These are phyloP conservation scores for Coemansia javaensis DNA, from an alignment of 192 early-diverging fungal genomes.

Conservation along the genomic window DNA sequence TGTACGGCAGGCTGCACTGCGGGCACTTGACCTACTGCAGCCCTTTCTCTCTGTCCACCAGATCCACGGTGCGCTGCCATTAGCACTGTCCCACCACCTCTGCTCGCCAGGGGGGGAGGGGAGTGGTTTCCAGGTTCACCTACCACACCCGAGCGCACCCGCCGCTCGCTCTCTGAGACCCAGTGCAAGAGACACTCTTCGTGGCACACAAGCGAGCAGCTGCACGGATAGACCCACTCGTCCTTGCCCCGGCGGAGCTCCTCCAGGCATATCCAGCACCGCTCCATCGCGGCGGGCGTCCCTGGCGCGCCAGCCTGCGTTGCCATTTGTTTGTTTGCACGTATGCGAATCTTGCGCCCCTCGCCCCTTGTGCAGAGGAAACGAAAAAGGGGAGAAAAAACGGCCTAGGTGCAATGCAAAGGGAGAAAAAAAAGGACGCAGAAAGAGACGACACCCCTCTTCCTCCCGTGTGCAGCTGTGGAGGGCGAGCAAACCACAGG, in stretches of 20 bases:
- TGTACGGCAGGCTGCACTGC: conserved; percentile 63
- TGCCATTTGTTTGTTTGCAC: too few species aligned
- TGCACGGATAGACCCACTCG: conserved; percentile 67
- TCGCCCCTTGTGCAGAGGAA: too few species aligned
- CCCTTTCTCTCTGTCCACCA: not conserved
- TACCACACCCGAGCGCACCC: conserved; percentile 34
- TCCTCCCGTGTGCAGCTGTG: too few species aligned
- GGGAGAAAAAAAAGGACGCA: too few species aligned
- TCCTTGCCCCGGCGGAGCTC: conserved; percentile 56
- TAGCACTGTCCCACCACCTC: too few species aligned
- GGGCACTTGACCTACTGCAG: conserved; percentile 60
- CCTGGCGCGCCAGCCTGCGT: too few species aligned
- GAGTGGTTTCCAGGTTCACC: too few species aligned
- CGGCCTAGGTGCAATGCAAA: too few species aligned
- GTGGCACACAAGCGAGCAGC: conserved; percentile 71
- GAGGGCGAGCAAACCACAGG: too few species aligned
- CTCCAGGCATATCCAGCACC: conserved; percentile 80
- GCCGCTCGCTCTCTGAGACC: conserved; percentile 63
- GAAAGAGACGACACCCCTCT: too few species aligned
- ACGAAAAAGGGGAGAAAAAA: too few species aligned
- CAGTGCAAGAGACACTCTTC: conserved; percentile 73
- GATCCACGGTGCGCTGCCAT: not conserved
- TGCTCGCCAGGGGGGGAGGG: not conserved
- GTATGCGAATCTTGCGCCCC: too few species aligned
- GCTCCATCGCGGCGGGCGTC: conserved; percentile 2